phyloP scores from a whole-genome alignment of 2,329 filamentous ascomycete species.

The Colletotrichum chrysophilum region DNA sequence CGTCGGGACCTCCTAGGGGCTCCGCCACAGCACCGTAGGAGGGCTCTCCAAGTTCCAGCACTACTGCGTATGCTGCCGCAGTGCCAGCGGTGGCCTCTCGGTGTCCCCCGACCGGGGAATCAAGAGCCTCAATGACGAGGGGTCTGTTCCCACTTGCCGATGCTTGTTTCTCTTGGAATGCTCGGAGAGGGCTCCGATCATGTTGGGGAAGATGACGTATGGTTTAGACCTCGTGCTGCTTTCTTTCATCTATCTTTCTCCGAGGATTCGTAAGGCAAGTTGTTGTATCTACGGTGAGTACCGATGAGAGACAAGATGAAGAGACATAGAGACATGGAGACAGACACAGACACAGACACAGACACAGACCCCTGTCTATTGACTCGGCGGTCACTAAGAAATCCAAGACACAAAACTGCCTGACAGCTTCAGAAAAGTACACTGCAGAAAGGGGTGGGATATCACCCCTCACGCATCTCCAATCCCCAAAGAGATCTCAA shows the following conservation, averaged over 20 bases:
- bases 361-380: neutral
- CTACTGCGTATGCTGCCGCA: neutral
- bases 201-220: neutral
- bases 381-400: neutral
- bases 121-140: conserved; percentile 16
- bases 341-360: neutral
- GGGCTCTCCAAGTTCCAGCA: neutral
- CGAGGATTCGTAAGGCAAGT: neutral
- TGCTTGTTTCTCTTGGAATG: conserved; percentile 10
- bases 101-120: conserved; percentile 1
- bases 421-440: neutral
- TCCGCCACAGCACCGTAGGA: conserved; percentile 2
- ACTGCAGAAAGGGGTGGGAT: neutral
- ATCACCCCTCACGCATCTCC: neutral
- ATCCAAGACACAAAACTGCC: neutral
- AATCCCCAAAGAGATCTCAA: neutral
- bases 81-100: neutral
- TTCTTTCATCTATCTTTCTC: neutral
- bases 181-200: conserved; percentile 1
- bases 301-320: neutral
- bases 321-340: neutral
- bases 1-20: conserved; percentile 11
- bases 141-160: neutral
- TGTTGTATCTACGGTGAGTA: neutral
- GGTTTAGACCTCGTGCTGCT: neutral